phyloP scores from a whole-genome alignment of 2,329 filamentous ascomycete species.

The Aspergillus persii region DNA sequence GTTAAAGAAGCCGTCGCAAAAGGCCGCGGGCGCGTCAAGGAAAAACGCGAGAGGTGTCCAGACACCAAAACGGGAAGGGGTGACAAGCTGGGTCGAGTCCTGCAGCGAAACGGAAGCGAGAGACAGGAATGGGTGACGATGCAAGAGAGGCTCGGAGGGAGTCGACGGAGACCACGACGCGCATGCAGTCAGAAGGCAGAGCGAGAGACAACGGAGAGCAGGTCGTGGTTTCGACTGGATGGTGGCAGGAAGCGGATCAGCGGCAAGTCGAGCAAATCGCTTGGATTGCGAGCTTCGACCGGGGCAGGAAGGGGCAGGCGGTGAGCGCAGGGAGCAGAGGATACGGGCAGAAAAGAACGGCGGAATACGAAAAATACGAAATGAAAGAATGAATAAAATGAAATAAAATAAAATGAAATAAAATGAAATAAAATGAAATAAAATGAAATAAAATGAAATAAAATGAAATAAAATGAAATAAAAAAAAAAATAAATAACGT shows the following conservation, averaged over 20 bases:
- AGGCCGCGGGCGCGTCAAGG: conserved; percentile 33
- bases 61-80: conserved; percentile 14
- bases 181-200: conserved; percentile 28
- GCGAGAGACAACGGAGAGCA: not conserved
- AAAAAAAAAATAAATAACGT: not conserved
- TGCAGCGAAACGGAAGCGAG: conserved; percentile 17
- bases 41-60: conserved; percentile 25
- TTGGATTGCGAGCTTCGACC: conserved; percentile 20
- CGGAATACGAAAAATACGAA: too few species aligned
- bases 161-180: conserved; percentile 22
- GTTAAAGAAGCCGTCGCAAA: conserved; percentile 26
- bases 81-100: conserved; percentile 15
- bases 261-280: conserved; percentile 28
- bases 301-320: conserved; percentile 26
- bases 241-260: conserved; percentile 31
- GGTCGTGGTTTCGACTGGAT: conserved; percentile 22
- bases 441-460: too few species aligned
- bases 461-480: too few species aligned
- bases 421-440: too few species aligned
- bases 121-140: conserved; percentile 15
- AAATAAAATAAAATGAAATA: too few species aligned
- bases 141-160: conserved; percentile 19
- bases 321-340: conserved; percentile 10
- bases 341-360: too few species aligned
- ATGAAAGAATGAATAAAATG: too few species aligned